These are phyloP conservation scores for Acanthamoeba lenticulata DNA, from an alignment of 208 protist genomes.

Conservation along the genomic window DNA sequence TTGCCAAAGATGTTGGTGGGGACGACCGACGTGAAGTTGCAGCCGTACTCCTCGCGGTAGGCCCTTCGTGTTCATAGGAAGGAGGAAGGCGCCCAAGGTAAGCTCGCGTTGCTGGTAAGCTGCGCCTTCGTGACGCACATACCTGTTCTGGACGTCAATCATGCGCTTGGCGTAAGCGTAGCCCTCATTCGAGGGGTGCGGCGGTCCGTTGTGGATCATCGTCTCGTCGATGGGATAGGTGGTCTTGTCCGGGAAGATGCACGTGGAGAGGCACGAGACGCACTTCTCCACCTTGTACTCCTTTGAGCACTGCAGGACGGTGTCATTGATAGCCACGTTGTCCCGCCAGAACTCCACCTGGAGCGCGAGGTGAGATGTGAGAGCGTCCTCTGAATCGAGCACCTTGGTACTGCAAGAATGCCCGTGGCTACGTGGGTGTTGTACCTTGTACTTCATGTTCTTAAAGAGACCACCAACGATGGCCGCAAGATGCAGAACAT, in stretches of 20 bases:
- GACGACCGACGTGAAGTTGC: slow-evolving; percentile 93
- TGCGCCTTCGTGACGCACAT: neutral
- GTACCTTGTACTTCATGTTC: slow-evolving; percentile 92
- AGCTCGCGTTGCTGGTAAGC: neutral
- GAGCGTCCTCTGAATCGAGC: neutral
- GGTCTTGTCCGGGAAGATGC: slow-evolving; percentile 95
- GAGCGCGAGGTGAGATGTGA: neutral
- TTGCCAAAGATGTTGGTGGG: slow-evolving; percentile 95
- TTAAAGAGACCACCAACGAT: slow-evolving; percentile 93
- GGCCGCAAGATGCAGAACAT: slow-evolving; percentile 95
- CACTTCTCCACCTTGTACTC: slow-evolving; percentile 86
- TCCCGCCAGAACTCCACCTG: slow-evolving; percentile 88
- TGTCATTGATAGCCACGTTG: slow-evolving; percentile 94
- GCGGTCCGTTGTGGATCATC: slow-evolving; percentile 92
- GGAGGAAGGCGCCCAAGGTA: neutral
- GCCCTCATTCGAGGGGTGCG: slow-evolving; percentile 92
- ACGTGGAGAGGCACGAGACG: slow-evolving; percentile 94
- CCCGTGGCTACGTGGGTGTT: neutral
- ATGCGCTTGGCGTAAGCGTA: slow-evolving; percentile 96
- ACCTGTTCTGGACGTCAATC: slow-evolving; percentile 91
- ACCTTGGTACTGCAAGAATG: neutral
- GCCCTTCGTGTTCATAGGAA: neutral
- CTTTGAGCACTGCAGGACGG: slow-evolving; percentile 89
- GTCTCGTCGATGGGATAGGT: slow-evolving; percentile 93
- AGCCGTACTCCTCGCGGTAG: slow-evolving; percentile 89